Evolutionary conservation across 805 yeast genomes (phyloP), one percentile per base, ranked within the genome.

Genomic region (Hanseniaspora singularis): DNA sequence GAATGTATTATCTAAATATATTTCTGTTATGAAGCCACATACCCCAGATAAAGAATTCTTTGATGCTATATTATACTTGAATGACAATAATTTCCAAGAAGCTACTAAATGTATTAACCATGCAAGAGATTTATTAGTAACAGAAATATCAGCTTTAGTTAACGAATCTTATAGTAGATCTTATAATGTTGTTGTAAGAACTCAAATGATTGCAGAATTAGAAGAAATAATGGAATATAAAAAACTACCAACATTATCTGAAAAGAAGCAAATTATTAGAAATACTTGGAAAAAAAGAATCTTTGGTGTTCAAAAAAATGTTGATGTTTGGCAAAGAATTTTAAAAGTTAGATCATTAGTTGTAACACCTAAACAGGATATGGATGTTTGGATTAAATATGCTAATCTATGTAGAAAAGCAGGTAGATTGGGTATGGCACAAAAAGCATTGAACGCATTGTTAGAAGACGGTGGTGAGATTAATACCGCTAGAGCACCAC

Each of bases 311-410:
- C 98, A 92, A 64, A 73, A 92, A 55, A 92, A 92, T 64, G 97
- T 92, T 43, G 99, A 92, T 64, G 87, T 88, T n/a, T 92, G 99
- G 98, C 96, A 89, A 61, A 71, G 96, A 57, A 80, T 92, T 77
- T 71, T 92, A 51, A 84, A 88, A 60, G 95, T 89, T 1, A 72
- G 98, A 49, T 89, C 96, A 0, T 69, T 92, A 39, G 97, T 92
- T 12, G 83, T 92, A 38, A 81, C 81, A 52, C 99, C 98, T 2
- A 85, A 88, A 54, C 94, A 92, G 57, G 96, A 92, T 59, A 82
- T 88, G 92, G 92, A 84, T 46, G 85, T 88, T 75, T 87, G 97
- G 96, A 89, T 92, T 56, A 88, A 92, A 62, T 94, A 92, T 70
- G 97, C 98, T 18, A 92, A 92, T 57, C 68, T 92, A 49, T 87